phyloP scores from a whole-genome alignment of 2,329 filamentous ascomycete genomes.

The Diplodia intermedia region DNA sequence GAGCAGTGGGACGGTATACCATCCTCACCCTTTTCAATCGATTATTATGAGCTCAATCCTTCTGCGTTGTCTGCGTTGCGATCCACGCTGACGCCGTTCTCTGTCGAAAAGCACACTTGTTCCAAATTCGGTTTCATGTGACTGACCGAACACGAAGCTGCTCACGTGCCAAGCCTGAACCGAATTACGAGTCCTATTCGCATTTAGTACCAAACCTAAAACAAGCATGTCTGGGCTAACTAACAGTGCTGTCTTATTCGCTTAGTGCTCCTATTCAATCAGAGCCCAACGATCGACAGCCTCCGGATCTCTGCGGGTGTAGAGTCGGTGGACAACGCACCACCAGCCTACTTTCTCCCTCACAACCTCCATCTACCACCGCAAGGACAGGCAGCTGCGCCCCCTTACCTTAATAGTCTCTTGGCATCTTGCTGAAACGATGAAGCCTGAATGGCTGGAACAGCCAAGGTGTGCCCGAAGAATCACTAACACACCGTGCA shows the following conservation, averaged over 20 bases:
- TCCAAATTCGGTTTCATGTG: conserved; percentile 3
- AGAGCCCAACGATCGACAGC: conserved; percentile 2
- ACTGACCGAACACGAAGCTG: conserved; percentile 3
- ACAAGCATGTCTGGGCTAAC: not conserved
- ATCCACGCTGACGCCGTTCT: not conserved
- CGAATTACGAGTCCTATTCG: conserved; percentile 15
- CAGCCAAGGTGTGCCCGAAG: not conserved
- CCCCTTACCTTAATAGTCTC: not conserved
- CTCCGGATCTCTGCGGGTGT: not conserved
- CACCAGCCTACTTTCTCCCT: not conserved
- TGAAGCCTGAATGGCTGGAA: not conserved
- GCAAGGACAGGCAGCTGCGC: not conserved
- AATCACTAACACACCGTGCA: not conserved
- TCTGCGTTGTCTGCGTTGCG: not conserved
- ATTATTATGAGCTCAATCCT: not conserved
- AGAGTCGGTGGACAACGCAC: not conserved
- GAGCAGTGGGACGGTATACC: not conserved
- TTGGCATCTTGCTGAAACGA: not conserved
- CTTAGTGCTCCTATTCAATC: not conserved
- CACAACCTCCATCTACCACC: not conserved
- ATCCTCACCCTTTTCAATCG: not conserved
- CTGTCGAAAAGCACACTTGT: not conserved
- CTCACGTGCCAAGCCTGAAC: not conserved
- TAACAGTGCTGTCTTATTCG: not conserved
- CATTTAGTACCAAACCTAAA: not conserved